phyloP scores from a whole-genome alignment of 1,284 basidiomycete genomes.

The Clitocybe nebularis region DNA sequence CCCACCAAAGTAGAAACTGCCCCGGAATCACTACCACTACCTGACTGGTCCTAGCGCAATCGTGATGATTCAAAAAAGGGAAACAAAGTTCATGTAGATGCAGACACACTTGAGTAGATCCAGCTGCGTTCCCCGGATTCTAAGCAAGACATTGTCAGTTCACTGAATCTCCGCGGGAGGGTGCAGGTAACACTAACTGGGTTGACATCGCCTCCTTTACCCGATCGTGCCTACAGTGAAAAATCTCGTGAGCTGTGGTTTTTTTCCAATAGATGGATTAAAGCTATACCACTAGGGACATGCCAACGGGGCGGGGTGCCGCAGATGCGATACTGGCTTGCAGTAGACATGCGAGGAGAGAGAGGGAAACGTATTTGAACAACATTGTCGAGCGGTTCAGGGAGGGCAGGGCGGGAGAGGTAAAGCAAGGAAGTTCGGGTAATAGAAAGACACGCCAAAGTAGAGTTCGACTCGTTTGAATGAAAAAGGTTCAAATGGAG shows the following conservation, averaged over 20 bases:
- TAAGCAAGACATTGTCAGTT: too few relatives aligned
- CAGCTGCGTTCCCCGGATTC: background rate
- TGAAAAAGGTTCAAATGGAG: too few relatives aligned
- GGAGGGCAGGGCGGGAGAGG: background rate
- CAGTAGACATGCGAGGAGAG: background rate
- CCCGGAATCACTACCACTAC: too few relatives aligned
- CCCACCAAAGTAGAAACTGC: too few relatives aligned
- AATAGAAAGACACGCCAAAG: background rate
- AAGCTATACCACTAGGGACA: background rate
- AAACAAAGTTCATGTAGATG: too few relatives aligned
- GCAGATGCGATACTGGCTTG: background rate
- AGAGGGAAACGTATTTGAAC: background rate
- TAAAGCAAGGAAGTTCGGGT: background rate
- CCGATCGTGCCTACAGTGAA: background rate
- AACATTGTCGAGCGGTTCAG: background rate
- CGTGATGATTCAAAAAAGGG: too few relatives aligned
- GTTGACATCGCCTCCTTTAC: background rate
- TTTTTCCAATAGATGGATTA: background rate
- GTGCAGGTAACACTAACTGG: too few relatives aligned
- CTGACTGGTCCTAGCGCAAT: too few relatives aligned
- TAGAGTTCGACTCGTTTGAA: background rate
- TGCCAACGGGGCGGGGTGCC: background rate
- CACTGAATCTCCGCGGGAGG: too few relatives aligned
- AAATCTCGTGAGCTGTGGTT: background rate
- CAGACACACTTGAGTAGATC: too few relatives aligned